Base-by-base conservation (phyloP, 352 stramenopile genomes). In the Phytophthora palmivora region DNA sequence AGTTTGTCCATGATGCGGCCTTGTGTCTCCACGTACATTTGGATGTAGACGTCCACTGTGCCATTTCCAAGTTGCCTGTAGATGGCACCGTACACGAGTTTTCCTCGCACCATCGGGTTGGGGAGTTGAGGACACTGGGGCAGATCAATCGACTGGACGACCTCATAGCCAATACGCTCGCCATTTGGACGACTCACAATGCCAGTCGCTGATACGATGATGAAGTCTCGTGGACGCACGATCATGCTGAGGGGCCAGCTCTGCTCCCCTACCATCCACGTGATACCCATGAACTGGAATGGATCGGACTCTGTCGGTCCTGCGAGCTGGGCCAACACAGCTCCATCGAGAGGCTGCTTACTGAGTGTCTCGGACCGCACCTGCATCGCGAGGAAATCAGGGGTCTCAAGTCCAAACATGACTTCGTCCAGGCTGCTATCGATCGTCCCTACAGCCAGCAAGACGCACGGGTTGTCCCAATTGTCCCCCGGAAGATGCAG, bases 121-220 rank as follows among this genome's bases (percentile, higher is more conserved):
- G 60, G 67, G 11, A 42, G 19, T 15, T 28, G 7, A 15, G 51
- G 50, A 30, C 42, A 58, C 11, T 55, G 37, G 14, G 51, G 51
- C 49, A 67, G 44, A 30, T 68, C 51, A 16, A 88, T 67, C 26
- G 79, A 85, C 50, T 88, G 76, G 2, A 72, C 63, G 18, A 79
- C 48, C 28, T 79, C 67, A 33, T 67, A 79, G n/a, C 70, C 70
- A 28, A 79, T 49, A 15, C 38, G 44, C 18, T 79, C 70, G 14
- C 70, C 70, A 7, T 58, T 64, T 0, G 37, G 34, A 15, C 51
- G 52, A 28, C 28, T 57, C 6, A 78, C 24, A n/a, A 64, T 55
- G 3, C 65, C 57, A 30, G 52, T 69, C 5, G 70, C 66, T n/a
- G 48, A 36, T 5, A 72, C 46, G 49, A 63, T 56, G 37, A 67